Base-by-base conservation (phyloP, 2,329 filamentous ascomycete genomes). In the Samsoniella hepiali region DNA sequence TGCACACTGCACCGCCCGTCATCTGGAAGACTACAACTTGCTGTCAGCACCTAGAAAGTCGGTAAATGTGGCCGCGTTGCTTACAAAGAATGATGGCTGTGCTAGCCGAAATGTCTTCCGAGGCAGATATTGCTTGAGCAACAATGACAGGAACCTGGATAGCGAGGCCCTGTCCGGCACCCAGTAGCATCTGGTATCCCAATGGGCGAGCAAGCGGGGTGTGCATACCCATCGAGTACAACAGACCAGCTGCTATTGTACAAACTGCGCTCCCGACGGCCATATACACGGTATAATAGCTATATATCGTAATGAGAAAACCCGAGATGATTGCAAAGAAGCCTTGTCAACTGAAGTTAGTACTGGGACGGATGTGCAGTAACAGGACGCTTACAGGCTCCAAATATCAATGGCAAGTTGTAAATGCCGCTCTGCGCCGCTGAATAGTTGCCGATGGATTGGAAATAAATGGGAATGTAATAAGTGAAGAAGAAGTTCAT, bases 401-500 rank as follows among this genome's bases (percentile, higher is more conserved):
- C 42, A 9, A 58, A 49, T 13, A 77, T 73, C 10, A 74, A 67
- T 5, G 78, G 74, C 8, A 80, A 65, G 63, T 75, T 77, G n/a
- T 72, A 69, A 22, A 78, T 72, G 7, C 75, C 76, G 13, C 68
- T 70, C 3, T 70, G 67, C 11, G 72, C 73, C 6, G 75, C 73
- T 1, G 68, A 69, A 6, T 70, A 72, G 13, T 71, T 73, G 57
- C 71, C 72, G 60, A 80, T 69, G 70, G 65, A 67, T 63, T 70
- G 69, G 58, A 68, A 71, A 68, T 76, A 78, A 1, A 77, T 67
- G 1, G 77, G 66, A 1, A 77, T 63, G 66, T 77, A 77, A 67
- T 74, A 79, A 3, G 47, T 50, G 17, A 50, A 49, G 27, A 51
- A 50, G 7, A 60, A 60, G 36, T 58, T 58, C 45, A 50, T 50